Evolutionary conservation across 345 rosid species (phyloP).

Genomic region (Diplotaxis tenuifolia): DNA sequence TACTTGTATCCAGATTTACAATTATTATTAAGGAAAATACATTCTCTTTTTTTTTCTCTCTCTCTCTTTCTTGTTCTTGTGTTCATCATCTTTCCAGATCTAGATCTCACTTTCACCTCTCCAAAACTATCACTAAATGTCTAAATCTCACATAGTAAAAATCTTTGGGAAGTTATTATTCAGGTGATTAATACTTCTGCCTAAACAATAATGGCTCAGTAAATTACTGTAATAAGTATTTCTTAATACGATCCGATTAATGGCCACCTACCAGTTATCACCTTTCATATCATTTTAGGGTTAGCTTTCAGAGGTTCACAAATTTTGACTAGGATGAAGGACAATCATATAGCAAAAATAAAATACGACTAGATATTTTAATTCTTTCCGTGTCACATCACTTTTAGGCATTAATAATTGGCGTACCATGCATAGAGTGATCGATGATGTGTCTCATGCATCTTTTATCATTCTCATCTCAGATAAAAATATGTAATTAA

Average conservation of each 20-base stretch:
- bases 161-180: background rate
- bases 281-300: background rate
- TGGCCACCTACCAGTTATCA: background rate
- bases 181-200: background rate
- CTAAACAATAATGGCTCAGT: background rate
- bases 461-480: background rate
- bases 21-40: no score
- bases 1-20: no score
- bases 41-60: no score
- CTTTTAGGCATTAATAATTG: background rate
- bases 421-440: background rate
- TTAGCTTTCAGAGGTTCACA: background rate
- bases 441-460: background rate
- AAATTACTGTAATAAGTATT: background rate
- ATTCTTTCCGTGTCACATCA: background rate
- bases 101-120: no score
- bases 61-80: no score
- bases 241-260: background rate
- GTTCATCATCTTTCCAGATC: no score
- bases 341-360: background rate
- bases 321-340: background rate
- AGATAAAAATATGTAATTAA: constrained; percentile 32
- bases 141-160: background rate
- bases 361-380: background rate
- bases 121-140: no score